A percentile compares a stretch with the other conserved stretches of the same genome.
These are phyloP conservation scores for Neophaeococcomyces mojaviensis DNA, from an alignment of 2,329 filamentous ascomycete genomes.

Conservation along the genomic window DNA sequence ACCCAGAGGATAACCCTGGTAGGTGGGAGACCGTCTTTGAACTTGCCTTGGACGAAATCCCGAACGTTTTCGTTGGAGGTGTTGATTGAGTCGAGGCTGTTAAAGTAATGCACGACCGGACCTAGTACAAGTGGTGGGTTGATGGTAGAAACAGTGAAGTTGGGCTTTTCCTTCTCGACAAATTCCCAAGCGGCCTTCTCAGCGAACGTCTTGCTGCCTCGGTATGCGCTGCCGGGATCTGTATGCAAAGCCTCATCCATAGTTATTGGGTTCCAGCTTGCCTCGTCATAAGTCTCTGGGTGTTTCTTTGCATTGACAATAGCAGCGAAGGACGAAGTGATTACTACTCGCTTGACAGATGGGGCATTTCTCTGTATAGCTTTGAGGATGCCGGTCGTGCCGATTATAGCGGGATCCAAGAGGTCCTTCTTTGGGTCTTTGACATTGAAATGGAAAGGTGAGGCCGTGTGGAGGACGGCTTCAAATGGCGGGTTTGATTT, in stretches of 20 bases:
- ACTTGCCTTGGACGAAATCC: slow-evolving; percentile 12
- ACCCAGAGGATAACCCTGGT: slow-evolving; percentile 56
- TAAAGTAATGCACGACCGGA: slow-evolving; percentile 57
- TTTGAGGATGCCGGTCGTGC: slow-evolving; percentile 56
- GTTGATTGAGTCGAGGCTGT: slow-evolving; percentile 58
- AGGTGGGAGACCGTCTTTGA: slow-evolving; percentile 15
- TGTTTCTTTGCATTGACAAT: slow-evolving; percentile 45
- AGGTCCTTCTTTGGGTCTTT: slow-evolving; percentile 57
- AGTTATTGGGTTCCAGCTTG: slow-evolving; percentile 38
- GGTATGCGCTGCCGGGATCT: slow-evolving; percentile 31
- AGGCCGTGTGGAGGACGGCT: slow-evolving; percentile 66
- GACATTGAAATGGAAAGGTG: slow-evolving; percentile 67
- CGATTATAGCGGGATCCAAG: slow-evolving; percentile 55
- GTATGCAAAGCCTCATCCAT: slow-evolving; percentile 31
- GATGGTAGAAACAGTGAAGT: slow-evolving; percentile 55
- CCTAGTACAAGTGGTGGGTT: slow-evolving; percentile 58
- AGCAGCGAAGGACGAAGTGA: slow-evolving; percentile 63
- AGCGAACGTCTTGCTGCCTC: slow-evolving; percentile 55
- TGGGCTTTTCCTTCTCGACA: slow-evolving; percentile 47
- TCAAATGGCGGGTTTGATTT: slow-evolving; percentile 60
- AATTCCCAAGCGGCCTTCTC: slow-evolving; percentile 63
- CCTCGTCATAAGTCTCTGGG: slow-evolving; percentile 31
- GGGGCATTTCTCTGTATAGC: slow-evolving; percentile 55
- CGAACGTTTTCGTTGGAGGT: slow-evolving; percentile 63
- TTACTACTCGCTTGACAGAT: slow-evolving; percentile 64